Percentiles rank a stretch among this genome's conserved stretches.
These are phyloP conservation scores for Medicago lupulina DNA, from an alignment of 306 rosid genomes.

Conservation along the genomic window DNA sequence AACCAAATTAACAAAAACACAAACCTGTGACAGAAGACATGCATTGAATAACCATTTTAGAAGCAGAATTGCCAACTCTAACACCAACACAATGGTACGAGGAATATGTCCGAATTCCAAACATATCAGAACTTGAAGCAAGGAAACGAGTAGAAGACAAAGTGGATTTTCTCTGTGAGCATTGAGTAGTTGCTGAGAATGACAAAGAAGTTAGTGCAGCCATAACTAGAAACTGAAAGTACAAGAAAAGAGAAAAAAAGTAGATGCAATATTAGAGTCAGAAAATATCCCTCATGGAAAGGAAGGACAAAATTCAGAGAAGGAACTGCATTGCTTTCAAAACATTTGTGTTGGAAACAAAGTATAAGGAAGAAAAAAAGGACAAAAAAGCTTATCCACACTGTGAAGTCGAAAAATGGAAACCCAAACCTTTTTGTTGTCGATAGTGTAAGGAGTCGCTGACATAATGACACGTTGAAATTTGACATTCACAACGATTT, in stretches of 20 bases:
- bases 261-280: conserved; percentile 26
- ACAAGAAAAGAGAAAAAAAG: conserved; percentile 5
- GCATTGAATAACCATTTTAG: conserved; percentile 72
- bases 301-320: conserved; percentile 38
- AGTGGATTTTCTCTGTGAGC: conserved; percentile 53
- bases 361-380: conserved; percentile 30
- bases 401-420: conserved; percentile 47
- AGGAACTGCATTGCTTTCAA: conserved; percentile 35
- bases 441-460: conserved; percentile 34
- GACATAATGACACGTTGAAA: conserved; percentile 53
- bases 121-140: conserved; percentile 52
- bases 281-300: conserved; percentile 35
- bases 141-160: conserved; percentile 53
- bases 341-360: conserved; percentile 27
- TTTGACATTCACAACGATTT: not conserved
- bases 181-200: conserved; percentile 63
- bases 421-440: conserved; percentile 37
- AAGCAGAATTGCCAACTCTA: conserved; percentile 46
- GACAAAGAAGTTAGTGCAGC: conserved; percentile 76
- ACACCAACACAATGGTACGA: conserved; percentile 45
- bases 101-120: conserved; percentile 51
- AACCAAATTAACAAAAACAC: conserved; percentile 28
- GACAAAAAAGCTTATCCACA: conserved; percentile 72
- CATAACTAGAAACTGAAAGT: conserved; percentile 46
- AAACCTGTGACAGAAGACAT: conserved; percentile 66